Evolutionary conservation across 805 yeast species (phyloP), one percentile per base, ranked within the genome.

Genomic region (Hyphopichia homilentoma): DNA sequence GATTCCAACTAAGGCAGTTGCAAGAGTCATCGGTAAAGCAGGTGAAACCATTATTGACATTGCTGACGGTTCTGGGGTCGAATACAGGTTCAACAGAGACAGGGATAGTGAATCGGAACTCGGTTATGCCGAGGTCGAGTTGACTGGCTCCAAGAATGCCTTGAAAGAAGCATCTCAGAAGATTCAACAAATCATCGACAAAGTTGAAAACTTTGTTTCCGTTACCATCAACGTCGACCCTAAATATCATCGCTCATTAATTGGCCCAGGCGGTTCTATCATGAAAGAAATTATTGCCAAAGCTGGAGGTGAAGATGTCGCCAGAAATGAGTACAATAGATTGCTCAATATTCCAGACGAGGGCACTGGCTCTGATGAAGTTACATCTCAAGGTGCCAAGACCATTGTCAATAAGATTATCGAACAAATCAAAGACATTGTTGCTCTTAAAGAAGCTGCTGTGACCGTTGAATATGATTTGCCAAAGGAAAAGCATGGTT

Each of bases 11-110:
- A 75, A 72, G 39, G 81, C 87, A n/a, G 73, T 90, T 38, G 73
- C 96, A 14, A 73, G 87, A 52, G 79, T 93, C 37, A 88, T 93
- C 54, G 98, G 98, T 49, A 87, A 84, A 51, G 70, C 72, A 39
- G 97, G 97, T 54, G 90, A 85, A 40, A 75, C 73, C 32, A 82
- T 93, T 50, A 84, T 80, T 41, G 85, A 83, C 50, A 81, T 94
- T 36, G 76, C 85, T 40, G 88, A 81, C 32, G 76, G 72, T 25
- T 63, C 79, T 23, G 84, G 81, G 28, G 76, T 79, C 31, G 81
- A 79, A 43, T 68, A 77, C 55, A 52, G 57, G 32, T 64, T 68
- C 43, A 52, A 54, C 38, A 63, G 70, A 44, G 64, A 64, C 35
- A n/a, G n/a, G n/a, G n/a, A n/a, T n/a, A 55, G 55, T 21, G 70